These are phyloP conservation scores for Trichoderma asperellum DNA, from an alignment of 2,329 filamentous ascomycete genomes.

Conservation along the genomic window DNA sequence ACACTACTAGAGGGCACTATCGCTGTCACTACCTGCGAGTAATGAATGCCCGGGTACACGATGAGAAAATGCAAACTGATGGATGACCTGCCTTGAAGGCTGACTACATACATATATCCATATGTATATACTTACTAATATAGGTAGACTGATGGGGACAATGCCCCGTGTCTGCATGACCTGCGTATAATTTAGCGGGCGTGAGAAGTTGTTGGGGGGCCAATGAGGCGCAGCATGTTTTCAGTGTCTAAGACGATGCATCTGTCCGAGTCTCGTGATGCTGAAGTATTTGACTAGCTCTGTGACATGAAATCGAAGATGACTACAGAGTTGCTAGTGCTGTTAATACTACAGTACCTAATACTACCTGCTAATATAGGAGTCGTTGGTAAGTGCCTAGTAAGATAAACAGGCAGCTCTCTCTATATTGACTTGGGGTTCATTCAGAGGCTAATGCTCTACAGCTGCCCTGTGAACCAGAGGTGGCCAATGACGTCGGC, in stretches of 20 bases:
- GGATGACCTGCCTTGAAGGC: background rate
- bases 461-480: background rate
- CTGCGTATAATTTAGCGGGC: background rate
- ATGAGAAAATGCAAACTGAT: background rate
- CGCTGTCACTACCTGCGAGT: background rate
- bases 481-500: conserved; percentile 12
- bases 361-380: background rate
- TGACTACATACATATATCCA: background rate
- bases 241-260: conserved; percentile 19
- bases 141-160: background rate
- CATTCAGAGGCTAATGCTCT: background rate
- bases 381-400: too few species aligned
- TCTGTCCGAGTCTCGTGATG: conserved; percentile 11
- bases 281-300: background rate
- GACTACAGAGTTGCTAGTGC: background rate
- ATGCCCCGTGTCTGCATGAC: background rate
- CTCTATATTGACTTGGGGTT: background rate
- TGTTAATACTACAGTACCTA: background rate
- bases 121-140: background rate
- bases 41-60: background rate
- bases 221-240: conserved; percentile 21
- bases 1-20: background rate
- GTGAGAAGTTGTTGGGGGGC: conserved; percentile 1
- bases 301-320: background rate
- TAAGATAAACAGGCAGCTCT: background rate